Percentiles rank a stretch among this genome's conserved stretches.
These are phyloP conservation scores for Gossypium raimondii DNA, from an alignment of 345 rosid genomes.

Conservation along the genomic window DNA sequence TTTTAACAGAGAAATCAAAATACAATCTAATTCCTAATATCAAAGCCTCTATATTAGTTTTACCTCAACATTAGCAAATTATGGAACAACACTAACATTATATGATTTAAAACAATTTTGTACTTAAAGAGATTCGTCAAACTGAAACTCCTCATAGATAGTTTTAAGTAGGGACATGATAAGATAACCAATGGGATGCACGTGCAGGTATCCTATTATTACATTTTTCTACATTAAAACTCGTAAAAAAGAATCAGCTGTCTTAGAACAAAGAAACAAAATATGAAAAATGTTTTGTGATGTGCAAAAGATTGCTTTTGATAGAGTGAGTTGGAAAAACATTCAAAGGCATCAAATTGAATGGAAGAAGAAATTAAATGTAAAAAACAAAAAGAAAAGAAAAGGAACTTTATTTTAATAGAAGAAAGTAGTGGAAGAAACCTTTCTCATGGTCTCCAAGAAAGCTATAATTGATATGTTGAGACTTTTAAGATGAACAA, in stretches of 20 bases:
- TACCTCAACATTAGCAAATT: no score
- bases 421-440: constrained; percentile 27
- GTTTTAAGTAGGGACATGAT: constrained; percentile 25
- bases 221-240: constrained; percentile 14
- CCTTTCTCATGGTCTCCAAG: constrained; percentile 79
- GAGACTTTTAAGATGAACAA: constrained; percentile 54
- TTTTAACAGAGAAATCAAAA: no score
- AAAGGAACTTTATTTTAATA: constrained; percentile 29
- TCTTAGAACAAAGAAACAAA: constrained; percentile 26
- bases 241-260: constrained; percentile 5
- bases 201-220: constrained; percentile 34
- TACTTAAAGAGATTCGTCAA: constrained; percentile 3
- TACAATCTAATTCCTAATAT: no score
- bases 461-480: constrained; percentile 38
- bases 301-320: constrained; percentile 14
- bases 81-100: no score
- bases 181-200: constrained; percentile 18
- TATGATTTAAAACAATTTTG: no score
- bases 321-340: constrained; percentile 17
- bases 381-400: constrained; percentile 9
- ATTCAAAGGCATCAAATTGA: background rate
- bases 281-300: constrained; percentile 16
- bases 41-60: no score
- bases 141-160: constrained; percentile 8
- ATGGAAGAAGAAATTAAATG: constrained; percentile 6